Evolutionary conservation across 2,329 filamentous ascomycete species (phyloP), one percentile per base, ranked within the genome.

Genomic region (Paramyrothecium sp.): DNA sequence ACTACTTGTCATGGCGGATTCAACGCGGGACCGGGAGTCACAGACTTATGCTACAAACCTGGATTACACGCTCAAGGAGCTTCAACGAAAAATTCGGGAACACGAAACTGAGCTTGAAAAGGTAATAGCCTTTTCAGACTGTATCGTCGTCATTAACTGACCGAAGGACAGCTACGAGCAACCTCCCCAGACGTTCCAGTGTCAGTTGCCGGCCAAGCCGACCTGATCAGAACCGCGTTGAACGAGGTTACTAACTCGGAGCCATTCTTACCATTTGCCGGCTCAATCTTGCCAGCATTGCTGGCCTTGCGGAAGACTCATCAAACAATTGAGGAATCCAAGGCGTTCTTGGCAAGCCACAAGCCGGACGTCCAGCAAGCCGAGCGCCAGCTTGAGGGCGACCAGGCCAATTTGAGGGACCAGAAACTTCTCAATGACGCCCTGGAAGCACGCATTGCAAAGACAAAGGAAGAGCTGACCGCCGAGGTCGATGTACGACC

Each of bases 271-370:
- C 90, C 91, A 3, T 78, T 81, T 22, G 76, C 84, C 11, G 84
- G 82, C 53, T 94, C 91, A 20, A 79, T 88, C 7, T 73, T 95
- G 7, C 89, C 90, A 3, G 85, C 87, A 7, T 77, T 96, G 4
- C 70, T 95, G 46, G 90, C 91, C 7, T 73, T 92, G 55, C 86
- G 89, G 54, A 86, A 83, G 64, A 87, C 88, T 3, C 81, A 88
- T 57, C 79, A 82, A 56, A 86, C 86, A 17, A 82, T 90, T 52
- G 72, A 80, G 58, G 87, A 91, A 63, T 89, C 87, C 19, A 86
- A 84, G 62, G 74, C 77, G 20, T 86, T 86, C 54, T 78, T 91
- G 13, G 68, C 71, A 4, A 70, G 75, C 3, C 80, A 82, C 38
- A 71, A 71, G 16, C 57, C 71, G 7, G 71, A 75, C 2, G 70